Percentiles rank a stretch among this genome's conserved stretches.
These are phyloP conservation scores for Serendipita sp. DNA, from an alignment of 768 basidiomycete genomes.

Conservation along the genomic window DNA sequence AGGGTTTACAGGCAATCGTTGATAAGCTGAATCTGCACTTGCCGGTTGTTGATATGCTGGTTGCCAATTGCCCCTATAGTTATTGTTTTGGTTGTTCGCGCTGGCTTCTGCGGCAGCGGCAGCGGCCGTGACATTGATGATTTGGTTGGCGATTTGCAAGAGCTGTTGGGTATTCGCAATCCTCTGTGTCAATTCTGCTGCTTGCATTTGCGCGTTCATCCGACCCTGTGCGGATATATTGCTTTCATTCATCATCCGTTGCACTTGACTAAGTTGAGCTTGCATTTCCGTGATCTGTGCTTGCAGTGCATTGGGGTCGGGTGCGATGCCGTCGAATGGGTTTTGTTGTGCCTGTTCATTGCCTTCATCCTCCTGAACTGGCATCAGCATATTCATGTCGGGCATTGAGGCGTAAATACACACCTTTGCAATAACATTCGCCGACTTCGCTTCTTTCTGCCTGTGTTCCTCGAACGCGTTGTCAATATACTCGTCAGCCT, in stretches of 20 bases:
- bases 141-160: slow-evolving; percentile 6
- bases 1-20: slow-evolving; percentile 67
- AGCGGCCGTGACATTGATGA: slow-evolving; percentile 19
- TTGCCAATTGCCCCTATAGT: slow-evolving; percentile 31
- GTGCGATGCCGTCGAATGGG: slow-evolving; percentile 2
- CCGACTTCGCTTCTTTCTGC: slow-evolving; percentile 35
- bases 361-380: not conserved
- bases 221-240: slow-evolving; percentile 34
- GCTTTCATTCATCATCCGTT: slow-evolving; percentile 63
- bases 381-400: not conserved
- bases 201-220: slow-evolving; percentile 1
- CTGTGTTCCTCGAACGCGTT: slow-evolving; percentile 57
- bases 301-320: slow-evolving; percentile 5
- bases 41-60: slow-evolving; percentile 49
- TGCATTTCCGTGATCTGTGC: slow-evolving; percentile 54
- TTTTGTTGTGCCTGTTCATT: not conserved
- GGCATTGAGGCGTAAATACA: slow-evolving; percentile 1
- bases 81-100: slow-evolving; percentile 16
- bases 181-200: not conserved
- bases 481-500: slow-evolving; percentile 70
- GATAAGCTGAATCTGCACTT: slow-evolving; percentile 71
- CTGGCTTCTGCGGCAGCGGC: slow-evolving; percentile 22
- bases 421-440: slow-evolving; percentile 11
- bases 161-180: not conserved
- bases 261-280: slow-evolving; percentile 49